Conservation (phyloP, 139 green algal species). For the Ulvella scutata region DNA sequence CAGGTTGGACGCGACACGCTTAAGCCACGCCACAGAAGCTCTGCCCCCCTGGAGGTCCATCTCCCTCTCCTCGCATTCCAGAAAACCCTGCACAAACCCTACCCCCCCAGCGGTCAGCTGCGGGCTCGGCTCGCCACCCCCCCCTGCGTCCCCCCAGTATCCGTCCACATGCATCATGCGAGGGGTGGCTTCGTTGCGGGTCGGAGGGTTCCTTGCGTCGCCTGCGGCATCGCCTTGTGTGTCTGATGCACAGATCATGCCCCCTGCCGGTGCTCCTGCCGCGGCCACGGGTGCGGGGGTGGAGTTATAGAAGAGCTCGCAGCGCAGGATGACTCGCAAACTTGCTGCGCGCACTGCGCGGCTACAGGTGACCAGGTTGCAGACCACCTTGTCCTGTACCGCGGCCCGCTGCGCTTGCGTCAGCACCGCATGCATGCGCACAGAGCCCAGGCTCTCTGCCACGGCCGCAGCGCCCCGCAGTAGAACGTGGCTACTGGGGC, state of each 20-base stretch:
- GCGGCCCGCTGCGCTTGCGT: neutral
- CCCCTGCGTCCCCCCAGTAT: neutral
- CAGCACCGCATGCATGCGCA: neutral
- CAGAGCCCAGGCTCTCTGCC: too few relatives aligned
- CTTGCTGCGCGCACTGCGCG: neutral
- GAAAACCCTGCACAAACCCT: neutral
- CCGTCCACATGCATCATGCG: neutral
- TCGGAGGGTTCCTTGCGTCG: too few relatives aligned
- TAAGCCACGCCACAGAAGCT: neutral
- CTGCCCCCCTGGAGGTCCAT: neutral
- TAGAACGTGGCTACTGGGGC: too few relatives aligned
- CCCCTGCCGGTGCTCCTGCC: neutral
- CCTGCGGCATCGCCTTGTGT: too few relatives aligned
- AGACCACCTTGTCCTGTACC: neutral
- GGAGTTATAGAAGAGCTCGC: neutral
- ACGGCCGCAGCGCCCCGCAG: too few relatives aligned
- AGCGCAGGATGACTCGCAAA: neutral
- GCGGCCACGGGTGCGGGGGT: neutral
- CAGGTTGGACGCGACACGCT: neutral
- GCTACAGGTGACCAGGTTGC: neutral
- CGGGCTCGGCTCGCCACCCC: neutral
- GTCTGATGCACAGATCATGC: too few relatives aligned
- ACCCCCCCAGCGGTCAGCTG: neutral
- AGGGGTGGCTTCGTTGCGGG: neutral
- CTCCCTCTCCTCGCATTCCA: neutral